These are phyloP conservation scores for Leishmania martiniquensis DNA, from an alignment of 208 protist genomes.

Conservation along the genomic window DNA sequence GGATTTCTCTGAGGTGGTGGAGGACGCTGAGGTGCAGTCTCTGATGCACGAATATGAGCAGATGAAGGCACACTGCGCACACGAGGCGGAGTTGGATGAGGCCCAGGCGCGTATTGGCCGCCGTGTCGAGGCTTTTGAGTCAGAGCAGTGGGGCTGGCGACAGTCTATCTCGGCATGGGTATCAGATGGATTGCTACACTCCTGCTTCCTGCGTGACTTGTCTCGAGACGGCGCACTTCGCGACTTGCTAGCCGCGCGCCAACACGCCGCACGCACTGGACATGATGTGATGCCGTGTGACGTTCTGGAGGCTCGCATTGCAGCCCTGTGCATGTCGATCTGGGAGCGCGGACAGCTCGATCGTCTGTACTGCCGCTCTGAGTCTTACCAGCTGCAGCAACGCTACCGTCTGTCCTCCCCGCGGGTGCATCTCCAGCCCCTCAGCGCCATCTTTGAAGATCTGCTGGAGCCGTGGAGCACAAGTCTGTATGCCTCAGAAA, in stretches of 20 bases:
- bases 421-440: conserved; percentile 42
- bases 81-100: conserved; percentile 16
- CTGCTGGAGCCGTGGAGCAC: conserved; percentile 46
- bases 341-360: conserved; percentile 47
- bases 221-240: conserved; percentile 27
- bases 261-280: conserved; percentile 21
- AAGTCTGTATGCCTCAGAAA: conserved; percentile 20
- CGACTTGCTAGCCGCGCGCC: conserved; percentile 30
- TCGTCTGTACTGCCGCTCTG: conserved; percentile 44
- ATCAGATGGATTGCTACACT: conserved; percentile 26
- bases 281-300: conserved; percentile 16
- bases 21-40: conserved; percentile 47
- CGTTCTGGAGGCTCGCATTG: conserved; percentile 36
- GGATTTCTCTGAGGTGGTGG: conserved; percentile 54
- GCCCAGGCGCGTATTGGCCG: conserved; percentile 23
- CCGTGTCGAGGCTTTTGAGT: conserved; percentile 40
- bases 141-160: conserved; percentile 46
- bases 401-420: conserved; percentile 44
- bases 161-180: conserved; percentile 25
- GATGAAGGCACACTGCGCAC: conserved; percentile 23
- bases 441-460: conserved; percentile 50
- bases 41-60: conserved; percentile 32
- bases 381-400: conserved; percentile 53
- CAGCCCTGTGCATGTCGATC: conserved; percentile 37
- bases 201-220: conserved; percentile 27